These are phyloP conservation scores for Yamagishiella unicocca DNA, from an alignment of 139 green algal genomes.

Conservation along the genomic window DNA sequence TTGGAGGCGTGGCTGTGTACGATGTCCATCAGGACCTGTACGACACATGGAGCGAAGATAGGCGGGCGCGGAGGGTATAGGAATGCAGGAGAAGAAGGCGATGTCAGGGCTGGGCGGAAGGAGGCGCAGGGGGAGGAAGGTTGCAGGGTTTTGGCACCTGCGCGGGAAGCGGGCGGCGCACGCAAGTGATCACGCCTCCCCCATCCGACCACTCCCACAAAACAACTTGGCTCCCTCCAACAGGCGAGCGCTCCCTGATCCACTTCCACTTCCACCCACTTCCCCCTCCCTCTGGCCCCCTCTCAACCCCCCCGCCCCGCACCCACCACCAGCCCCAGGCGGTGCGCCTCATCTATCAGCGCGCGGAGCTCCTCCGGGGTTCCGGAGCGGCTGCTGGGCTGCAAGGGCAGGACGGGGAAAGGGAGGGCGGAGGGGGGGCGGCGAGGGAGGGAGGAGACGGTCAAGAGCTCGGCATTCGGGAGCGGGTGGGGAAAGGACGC, in stretches of 20 bases:
- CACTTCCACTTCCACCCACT: neutral
- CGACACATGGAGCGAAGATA: too few species aligned
- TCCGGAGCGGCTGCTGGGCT: constrained; percentile 85
- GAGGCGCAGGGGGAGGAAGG: too few species aligned
- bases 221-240: too few species aligned
- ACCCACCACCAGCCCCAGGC: constrained; percentile 81
- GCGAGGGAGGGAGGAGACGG: neutral
- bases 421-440: neutral
- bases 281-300: neutral
- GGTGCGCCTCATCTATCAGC: constrained; percentile 93
- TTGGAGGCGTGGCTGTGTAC: constrained; percentile 95
- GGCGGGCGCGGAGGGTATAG: too few species aligned
- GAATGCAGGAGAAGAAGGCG: neutral
- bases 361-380: constrained; percentile 96
- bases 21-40: constrained; percentile 87
- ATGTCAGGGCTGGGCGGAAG: neutral
- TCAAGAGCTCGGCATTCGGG: too few species aligned
- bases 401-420: neutral
- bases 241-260: too few species aligned
- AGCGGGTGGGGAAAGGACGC: too few species aligned
- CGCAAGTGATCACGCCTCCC: too few species aligned
- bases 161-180: too few species aligned
- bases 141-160: too few species aligned
- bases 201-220: too few species aligned
- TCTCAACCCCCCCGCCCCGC: neutral